phyloP scores from a whole-genome alignment of 176 grass and related monocot genomes.

The Urochloa ruziziensis region DNA sequence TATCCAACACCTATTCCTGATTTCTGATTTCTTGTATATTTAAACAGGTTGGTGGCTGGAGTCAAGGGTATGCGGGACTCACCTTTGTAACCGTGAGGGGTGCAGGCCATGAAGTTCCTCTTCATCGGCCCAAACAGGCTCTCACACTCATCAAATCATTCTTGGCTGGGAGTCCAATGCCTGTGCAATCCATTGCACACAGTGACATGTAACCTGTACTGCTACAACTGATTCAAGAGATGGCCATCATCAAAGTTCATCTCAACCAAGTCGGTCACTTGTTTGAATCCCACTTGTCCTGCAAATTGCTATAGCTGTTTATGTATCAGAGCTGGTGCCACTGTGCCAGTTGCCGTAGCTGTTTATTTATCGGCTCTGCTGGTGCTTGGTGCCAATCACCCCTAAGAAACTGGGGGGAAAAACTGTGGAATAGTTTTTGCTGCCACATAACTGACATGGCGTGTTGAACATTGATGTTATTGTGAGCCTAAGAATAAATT shows the following conservation, averaged over 20 bases:
- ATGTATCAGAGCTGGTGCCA: constrained; percentile 17
- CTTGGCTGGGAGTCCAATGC: constrained; percentile 80
- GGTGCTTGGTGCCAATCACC: background rate
- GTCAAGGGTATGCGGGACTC: constrained; percentile 80
- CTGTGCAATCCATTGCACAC: constrained; percentile 34
- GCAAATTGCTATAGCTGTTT: constrained; percentile 7
- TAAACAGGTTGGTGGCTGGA: constrained; percentile 95
- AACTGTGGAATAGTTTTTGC: constrained; percentile 3
- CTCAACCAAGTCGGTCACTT: background rate
- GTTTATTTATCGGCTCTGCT: background rate
- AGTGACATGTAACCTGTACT: constrained; percentile 47
- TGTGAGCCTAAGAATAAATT: background rate
- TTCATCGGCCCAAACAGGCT: constrained; percentile 82
- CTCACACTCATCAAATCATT: constrained; percentile 82
- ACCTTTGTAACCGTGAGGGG: constrained; percentile 86
- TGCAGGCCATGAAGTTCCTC: constrained; percentile 90
- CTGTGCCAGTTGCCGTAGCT: background rate
- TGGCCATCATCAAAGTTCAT: background rate
- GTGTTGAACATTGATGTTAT: constrained; percentile 1
- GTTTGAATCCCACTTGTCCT: background rate
- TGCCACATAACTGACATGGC: background rate
- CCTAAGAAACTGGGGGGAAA: background rate
- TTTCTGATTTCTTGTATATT: constrained; percentile 26
- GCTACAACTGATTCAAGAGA: background rate
- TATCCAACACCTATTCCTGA: background rate